These are phyloP conservation scores for Dactylellina cionopaga DNA, from an alignment of 2,329 filamentous ascomycete species.

Conservation along the genomic window DNA sequence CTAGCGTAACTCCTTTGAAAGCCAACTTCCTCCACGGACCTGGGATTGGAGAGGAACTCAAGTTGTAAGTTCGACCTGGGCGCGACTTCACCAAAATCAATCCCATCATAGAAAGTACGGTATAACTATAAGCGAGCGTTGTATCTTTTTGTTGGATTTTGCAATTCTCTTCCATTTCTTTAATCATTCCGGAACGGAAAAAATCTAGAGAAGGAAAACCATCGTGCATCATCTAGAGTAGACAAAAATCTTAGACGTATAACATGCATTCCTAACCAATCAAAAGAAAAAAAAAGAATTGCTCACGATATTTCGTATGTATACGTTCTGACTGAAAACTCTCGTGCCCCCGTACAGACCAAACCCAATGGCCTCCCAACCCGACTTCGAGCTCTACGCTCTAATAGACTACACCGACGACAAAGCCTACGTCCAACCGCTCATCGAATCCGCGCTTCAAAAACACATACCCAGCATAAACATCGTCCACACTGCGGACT, in stretches of 20 bases:
- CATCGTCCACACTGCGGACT: slow-evolving; percentile 9
- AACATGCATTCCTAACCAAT: no score
- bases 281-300: no score
- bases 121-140: slow-evolving; percentile 34
- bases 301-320: no score
- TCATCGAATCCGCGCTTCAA: slow-evolving; percentile 78
- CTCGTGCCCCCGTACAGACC: no score
- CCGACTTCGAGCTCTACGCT: no score
- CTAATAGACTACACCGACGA: slow-evolving; percentile 84
- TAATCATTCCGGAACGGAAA: background rate
- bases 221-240: slow-evolving; percentile 54
- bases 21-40: slow-evolving; percentile 88
- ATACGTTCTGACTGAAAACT: no score
- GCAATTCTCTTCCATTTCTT: slow-evolving; percentile 13
- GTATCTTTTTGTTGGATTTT: slow-evolving; percentile 28
- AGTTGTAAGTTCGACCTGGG: slow-evolving; percentile 81
- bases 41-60: slow-evolving; percentile 72
- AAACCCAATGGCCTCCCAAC: no score
- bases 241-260: no score
- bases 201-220: slow-evolving; percentile 8
- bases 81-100: no score
- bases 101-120: no score
- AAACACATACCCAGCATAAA: slow-evolving; percentile 63
- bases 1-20: slow-evolving; percentile 85
- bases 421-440: slow-evolving; percentile 78